Conservation (phyloP, 208 protist species). For the Leishmania guyanensis region DNA sequence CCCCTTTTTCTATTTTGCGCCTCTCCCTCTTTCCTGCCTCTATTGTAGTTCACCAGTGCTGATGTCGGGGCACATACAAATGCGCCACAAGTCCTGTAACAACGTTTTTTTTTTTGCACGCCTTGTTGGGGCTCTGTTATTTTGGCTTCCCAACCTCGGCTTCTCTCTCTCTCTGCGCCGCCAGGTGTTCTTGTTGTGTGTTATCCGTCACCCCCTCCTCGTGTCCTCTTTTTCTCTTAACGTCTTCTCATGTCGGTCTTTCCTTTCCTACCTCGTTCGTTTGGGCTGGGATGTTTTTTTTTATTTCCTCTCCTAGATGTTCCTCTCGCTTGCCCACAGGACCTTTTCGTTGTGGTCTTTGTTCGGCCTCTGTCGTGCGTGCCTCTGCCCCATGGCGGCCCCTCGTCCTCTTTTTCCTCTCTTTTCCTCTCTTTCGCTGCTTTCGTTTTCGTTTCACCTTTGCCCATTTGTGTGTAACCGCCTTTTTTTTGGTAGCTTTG, state of each 20-base stretch:
- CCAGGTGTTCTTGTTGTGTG: neutral
- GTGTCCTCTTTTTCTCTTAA: neutral
- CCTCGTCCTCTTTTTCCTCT: neutral
- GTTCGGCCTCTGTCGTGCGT: neutral
- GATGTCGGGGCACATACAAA: neutral
- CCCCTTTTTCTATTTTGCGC: neutral
- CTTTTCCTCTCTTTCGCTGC: neutral
- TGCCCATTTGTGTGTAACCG: neutral
- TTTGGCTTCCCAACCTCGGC: neutral
- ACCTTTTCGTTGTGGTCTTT: neutral
- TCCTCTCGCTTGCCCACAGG: neutral
- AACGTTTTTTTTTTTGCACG: neutral
- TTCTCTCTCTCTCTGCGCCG: neutral
- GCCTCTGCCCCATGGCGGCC: neutral
- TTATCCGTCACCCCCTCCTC: neutral
- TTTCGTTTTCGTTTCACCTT: neutral
- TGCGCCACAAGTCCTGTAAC: neutral
- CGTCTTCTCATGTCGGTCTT: neutral
- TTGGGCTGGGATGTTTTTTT: neutral
- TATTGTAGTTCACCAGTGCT: neutral
- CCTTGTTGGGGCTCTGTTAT: neutral
- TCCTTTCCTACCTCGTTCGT: constrained; percentile 1
- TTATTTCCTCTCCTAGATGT: neutral
- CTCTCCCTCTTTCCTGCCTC: neutral
- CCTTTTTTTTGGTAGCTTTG: neutral